Conservation (phyloP, 305 asterid genomes). For the Nicotiana rustica region DNA sequence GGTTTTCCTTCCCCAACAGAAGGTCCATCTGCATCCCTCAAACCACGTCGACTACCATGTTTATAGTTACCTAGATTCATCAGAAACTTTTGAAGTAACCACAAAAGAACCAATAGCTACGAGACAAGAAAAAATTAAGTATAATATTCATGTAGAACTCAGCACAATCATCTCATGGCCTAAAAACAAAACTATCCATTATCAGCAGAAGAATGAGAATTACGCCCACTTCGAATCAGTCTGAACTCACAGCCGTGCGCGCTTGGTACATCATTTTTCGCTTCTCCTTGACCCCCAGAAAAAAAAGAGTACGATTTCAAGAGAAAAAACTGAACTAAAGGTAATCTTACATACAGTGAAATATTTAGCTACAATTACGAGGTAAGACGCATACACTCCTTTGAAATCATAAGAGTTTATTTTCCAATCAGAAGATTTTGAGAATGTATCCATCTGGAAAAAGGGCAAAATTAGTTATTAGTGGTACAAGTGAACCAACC, state of each 20-base stretch:
- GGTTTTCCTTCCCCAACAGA: constrained; percentile 25
- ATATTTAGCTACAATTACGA: background rate
- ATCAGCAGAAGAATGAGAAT: constrained; percentile 60
- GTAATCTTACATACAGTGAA: constrained; percentile 4
- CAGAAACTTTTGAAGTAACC: constrained; percentile 34
- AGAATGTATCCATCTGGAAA: background rate
- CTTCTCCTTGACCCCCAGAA: constrained; percentile 56
- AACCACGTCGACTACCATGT: constrained; percentile 4
- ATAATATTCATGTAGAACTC: background rate
- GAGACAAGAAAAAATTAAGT: background rate
- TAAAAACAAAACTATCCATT: constrained; percentile 56
- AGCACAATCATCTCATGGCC: constrained; percentile 27
- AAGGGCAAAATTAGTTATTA: background rate
- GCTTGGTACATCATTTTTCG: constrained; percentile 53
- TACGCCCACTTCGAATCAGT: constrained; percentile 56
- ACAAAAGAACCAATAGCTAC: constrained; percentile 16
- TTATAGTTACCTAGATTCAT: constrained; percentile 29
- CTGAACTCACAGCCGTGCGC: constrained; percentile 58
- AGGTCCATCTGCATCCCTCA: constrained; percentile 22
- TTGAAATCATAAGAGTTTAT: constrained; percentile 1
- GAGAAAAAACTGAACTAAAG: constrained; percentile 1
- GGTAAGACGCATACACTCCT: constrained; percentile 6
- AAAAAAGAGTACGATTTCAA: background rate
- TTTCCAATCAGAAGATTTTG: constrained; percentile 11
- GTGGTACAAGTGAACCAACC: constrained; percentile 47